Base-by-base conservation (phyloP, 2,329 filamentous ascomycete genomes). In the Aureobasidium sp. region DNA sequence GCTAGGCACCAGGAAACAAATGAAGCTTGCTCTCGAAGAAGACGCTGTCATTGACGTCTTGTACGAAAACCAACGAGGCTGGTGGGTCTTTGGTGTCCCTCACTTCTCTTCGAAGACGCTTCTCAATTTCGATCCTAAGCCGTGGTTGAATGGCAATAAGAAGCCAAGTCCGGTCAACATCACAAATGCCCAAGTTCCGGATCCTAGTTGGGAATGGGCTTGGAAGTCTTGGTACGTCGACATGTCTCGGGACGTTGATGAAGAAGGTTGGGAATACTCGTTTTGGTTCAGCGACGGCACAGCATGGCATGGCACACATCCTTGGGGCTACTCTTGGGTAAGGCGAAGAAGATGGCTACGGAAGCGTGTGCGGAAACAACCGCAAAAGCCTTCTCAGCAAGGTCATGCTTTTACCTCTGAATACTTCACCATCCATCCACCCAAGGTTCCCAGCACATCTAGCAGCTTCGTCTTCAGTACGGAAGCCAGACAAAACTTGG, bases 301-400 rank as follows among this genome's bases (percentile, higher is more conserved):
- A 66, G 76, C 79, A 10, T 99, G 96, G 96, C 96, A 99, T 78
- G 91, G 91, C 4, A 92, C 93, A 23, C 89, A 91, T 75, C 91
- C 89, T 31, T 98, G 95, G 95, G 97, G 94, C 79, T 95, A 95
- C 77, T 97, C 94, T 1, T 99, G 95, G 75, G 96, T 98, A n/a
- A 87, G 96, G 42, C 85, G 96, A 71, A 87, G 96, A 68, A 89
- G 93, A 27, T 99, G 96, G 96, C 89, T 95, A 64, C 86, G 96
- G 50, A 92, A 93, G 77, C 86, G 96, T 40, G 86, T 92, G 61
- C 93, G 92, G 79, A 88, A 88, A 75, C 67, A 82, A 72, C 16
- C 53, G 74, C 58, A 73, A 70, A 18, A 70, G 74, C 64, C 73
- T 72, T 60, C 76, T 47, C 77, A 79, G 58, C 86, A 90, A 69